phyloP scores from a whole-genome alignment of 345 rosid genomes.

The Pugionium dolabratum region DNA sequence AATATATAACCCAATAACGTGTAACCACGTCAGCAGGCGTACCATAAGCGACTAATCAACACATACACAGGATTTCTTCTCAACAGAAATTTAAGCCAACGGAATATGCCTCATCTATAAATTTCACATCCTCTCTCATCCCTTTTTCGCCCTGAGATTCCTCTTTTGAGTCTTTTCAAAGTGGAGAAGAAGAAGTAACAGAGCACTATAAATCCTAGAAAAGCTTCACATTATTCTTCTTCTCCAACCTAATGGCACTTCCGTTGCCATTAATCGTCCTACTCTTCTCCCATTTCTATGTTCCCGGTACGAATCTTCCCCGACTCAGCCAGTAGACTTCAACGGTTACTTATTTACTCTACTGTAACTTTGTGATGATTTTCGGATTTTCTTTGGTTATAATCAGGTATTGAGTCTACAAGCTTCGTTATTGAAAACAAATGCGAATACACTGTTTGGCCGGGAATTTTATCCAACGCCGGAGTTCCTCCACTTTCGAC shows the following conservation, averaged over 20 bases:
- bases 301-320: slow-evolving; percentile 41
- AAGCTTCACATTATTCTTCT: slow-evolving; percentile 22
- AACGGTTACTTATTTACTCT: background rate
- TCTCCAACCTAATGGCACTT: slow-evolving; percentile 45
- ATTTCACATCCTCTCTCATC: slow-evolving; percentile 18
- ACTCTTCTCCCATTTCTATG: slow-evolving; percentile 31
- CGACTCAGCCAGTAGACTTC: background rate
- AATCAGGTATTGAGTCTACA: slow-evolving; percentile 51
- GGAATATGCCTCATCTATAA: slow-evolving; percentile 23
- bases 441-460: slow-evolving; percentile 48
- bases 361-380: background rate
- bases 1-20: background rate
- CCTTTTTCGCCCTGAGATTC: slow-evolving; percentile 23
- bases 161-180: background rate
- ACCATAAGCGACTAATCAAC: slow-evolving; percentile 30
- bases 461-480: no score
- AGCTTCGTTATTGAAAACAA: slow-evolving; percentile 67
- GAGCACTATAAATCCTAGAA: background rate
- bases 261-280: slow-evolving; percentile 34
- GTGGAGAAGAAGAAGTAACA: slow-evolving; percentile 31
- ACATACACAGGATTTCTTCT: slow-evolving; percentile 23
- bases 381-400: background rate
- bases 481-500: slow-evolving; percentile 57
- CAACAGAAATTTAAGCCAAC: background rate
- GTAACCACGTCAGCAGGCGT: slow-evolving; percentile 8